Evolutionary conservation across 495 filamentous ascomycete genomes (phyloP).

Genomic region (Talaromyces stipitatus): DNA sequence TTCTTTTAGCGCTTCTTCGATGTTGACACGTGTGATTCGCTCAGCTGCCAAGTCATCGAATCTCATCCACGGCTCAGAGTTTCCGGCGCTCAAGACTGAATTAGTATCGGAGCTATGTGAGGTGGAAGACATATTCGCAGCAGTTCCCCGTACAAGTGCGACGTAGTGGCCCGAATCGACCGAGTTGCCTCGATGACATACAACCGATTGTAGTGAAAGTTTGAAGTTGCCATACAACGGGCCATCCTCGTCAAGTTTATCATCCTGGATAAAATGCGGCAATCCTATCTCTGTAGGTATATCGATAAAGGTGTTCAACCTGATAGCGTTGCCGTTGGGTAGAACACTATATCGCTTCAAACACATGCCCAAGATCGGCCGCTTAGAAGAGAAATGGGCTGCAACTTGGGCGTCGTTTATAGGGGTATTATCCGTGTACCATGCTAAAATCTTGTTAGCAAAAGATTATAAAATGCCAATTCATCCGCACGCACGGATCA

Average conservation of each 20-base stretch:
- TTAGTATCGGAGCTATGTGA: constrained; percentile 41
- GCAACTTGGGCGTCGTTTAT: constrained; percentile 62
- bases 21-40: constrained; percentile 68
- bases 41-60: constrained; percentile 78
- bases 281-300: constrained; percentile 84
- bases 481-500: constrained; percentile 59
- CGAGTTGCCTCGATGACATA: constrained; percentile 85
- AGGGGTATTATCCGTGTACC: constrained; percentile 64
- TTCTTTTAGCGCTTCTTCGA: constrained; percentile 64
- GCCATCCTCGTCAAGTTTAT: constrained; percentile 54
- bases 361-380: constrained; percentile 85
- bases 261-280: constrained; percentile 84
- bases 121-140: constrained; percentile 36
- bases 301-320: constrained; percentile 76
- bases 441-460: constrained; percentile 43
- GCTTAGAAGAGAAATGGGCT: constrained; percentile 61
- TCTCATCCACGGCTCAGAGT: constrained; percentile 68
- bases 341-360: constrained; percentile 82
- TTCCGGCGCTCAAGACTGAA: constrained; percentile 40
- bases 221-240: constrained; percentile 78
- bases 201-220: constrained; percentile 75
- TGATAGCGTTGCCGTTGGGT: constrained; percentile 55
- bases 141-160: constrained; percentile 62
- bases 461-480: background rate
- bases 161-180: constrained; percentile 93